Conservation (phyloP, 2,329 filamentous ascomycete species). For the Arthrobotrys musiformis region DNA sequence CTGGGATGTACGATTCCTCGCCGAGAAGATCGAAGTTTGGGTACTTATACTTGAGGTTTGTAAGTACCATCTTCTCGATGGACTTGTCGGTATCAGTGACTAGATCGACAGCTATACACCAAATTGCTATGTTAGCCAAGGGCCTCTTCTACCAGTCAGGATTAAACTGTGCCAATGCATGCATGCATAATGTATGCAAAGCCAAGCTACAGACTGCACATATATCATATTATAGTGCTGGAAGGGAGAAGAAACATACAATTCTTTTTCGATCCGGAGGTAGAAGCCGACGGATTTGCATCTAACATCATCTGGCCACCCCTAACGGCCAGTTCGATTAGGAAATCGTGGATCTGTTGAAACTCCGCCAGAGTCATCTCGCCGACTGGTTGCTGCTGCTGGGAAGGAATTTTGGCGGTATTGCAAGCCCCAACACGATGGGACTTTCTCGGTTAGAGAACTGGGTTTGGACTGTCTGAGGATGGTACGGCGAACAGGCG, state of each 20-base stretch:
- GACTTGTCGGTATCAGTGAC: slow-evolving; percentile 76
- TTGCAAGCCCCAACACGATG: slow-evolving; percentile 42
- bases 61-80: slow-evolving; percentile 72
- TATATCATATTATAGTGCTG: background rate
- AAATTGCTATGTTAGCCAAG: slow-evolving; percentile 37
- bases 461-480: background rate
- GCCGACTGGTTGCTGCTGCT: slow-evolving; percentile 37
- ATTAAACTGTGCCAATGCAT: background rate
- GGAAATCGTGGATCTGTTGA: slow-evolving; percentile 68
- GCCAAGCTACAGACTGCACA: background rate
- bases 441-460: slow-evolving; percentile 42
- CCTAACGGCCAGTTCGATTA: slow-evolving; percentile 71
- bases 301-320: slow-evolving; percentile 65
- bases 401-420: slow-evolving; percentile 55
- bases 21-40: slow-evolving; percentile 74
- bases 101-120: slow-evolving; percentile 71
- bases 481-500: background rate
- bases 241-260: slow-evolving; percentile 63
- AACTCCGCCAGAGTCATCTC: slow-evolving; percentile 55
- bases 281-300: slow-evolving; percentile 65
- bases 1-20: slow-evolving; percentile 79
- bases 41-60: slow-evolving; percentile 68
- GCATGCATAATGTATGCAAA: too few relatives aligned
- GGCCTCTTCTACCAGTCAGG: background rate
- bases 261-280: slow-evolving; percentile 73